Base-by-base conservation (phyloP, 257 asterid genomes). In the Rhazya stricta region DNA sequence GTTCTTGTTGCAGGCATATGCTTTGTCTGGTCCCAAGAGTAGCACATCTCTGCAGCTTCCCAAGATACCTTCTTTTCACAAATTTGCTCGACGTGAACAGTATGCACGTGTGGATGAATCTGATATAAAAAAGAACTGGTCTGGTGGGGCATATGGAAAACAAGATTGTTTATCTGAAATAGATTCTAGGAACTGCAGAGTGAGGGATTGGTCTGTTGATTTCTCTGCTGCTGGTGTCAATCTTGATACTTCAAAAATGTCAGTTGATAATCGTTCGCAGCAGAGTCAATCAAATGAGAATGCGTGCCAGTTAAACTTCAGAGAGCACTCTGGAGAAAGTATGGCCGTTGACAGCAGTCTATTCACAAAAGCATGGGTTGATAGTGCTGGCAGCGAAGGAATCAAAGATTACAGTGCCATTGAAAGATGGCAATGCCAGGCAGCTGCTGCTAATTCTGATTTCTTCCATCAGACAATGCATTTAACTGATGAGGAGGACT, bases 361-460 rank as follows among this genome's bases (percentile, higher is more conserved):
- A 71, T 84, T 95, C 69, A 92, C 99, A 29, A 95, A 88, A 84
- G 98, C 98, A 41, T 95, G 98, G 99, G 97, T 95, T 76, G 97
- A 92, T 83, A 86, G 94, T 81, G 91, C 90, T 65, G 97, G 93
- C 72, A 94, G 93, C 82, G 85, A 80, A 50, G 99, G 96, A 74
- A 84, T 87, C 72, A 95, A 92, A 84, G 98, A 92, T 81, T 92
- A 90, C 91, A 91, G 81, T 84, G 96, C 98, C 79, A 95, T 95
- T 75, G 98, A 92, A 80, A 92, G 97, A 87, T 95, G 99, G 99
- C 99, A 95, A 82, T 91, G 96, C 76, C 98, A 95, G 82, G 98
- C 99, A 78, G 97, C 98, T 72, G 99, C 97, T 65, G 99, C 98
- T 80, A 89, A 89, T 85, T 92, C 96, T 45, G 94, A 90, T 79